Evolutionary conservation across 176 grass and related monocot species (phyloP), one percentile per base, ranked within the genome.

Genomic region (Musa acuminata): DNA sequence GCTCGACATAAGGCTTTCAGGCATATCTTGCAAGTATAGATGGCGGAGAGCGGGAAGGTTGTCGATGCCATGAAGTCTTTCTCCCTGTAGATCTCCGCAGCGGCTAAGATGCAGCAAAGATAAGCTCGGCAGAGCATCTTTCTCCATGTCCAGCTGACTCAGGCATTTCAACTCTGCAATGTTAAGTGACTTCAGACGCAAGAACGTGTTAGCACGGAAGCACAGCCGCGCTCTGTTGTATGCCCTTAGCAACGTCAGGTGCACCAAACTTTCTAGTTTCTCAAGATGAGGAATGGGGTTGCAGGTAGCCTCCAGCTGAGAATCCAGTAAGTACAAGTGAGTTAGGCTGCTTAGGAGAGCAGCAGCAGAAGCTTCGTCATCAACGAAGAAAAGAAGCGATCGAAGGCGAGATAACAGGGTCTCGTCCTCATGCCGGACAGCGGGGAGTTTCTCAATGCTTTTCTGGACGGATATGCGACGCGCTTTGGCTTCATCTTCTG

Each of bases 281-380:
- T 17, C 76, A 1, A 53, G 55, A 54, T 54, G 51, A n/a, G 49
- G 63, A 43, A 79, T 27, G 6, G 23, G 55, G 52, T 14, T 69
- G 14, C 51, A 3, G 16, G 2, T 25, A 7, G 13, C 63, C 4
- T 16, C 51, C 51, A 79, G 66, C 29, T 52, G 25, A 51, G 62
- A 69, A 19, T 49, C 63, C 9, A 79, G 16, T 25, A 79, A 24
- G 50, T 53, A 51, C 26, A 79, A 27, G 62, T 79, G 76, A 8
- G 76, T 79, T 19, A 79, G 22, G 60, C 22, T 79, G 48, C 19
- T 35, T 9, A 79, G 76, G 62, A n/a, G 14, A 53, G 71, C 13
- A 52, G 19, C 49, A 53, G 71, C 49, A 2, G 51, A 72, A 13
- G 10, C 20, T 16, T 6, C 0, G 21, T 16, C 20, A 1, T 13